Evolutionary conservation across 2,329 filamentous ascomycete genomes (phyloP).

Genomic region (Neopestalotiopsis rosae): DNA sequence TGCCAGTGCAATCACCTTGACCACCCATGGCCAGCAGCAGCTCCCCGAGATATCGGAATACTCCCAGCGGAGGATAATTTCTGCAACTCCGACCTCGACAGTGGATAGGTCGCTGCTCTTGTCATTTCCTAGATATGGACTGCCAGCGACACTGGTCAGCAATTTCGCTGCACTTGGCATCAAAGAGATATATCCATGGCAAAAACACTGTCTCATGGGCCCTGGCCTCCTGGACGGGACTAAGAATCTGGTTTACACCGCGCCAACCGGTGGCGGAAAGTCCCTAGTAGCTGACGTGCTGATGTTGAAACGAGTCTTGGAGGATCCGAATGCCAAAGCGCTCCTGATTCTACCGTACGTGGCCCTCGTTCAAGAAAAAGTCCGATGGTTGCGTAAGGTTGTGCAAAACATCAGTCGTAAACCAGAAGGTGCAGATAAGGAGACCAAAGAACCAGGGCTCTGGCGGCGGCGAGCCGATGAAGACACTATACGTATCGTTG

Average conservation of each 20-base stretch:
- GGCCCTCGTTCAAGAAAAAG: slow-evolving; percentile 80
- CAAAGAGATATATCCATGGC: slow-evolving; percentile 78
- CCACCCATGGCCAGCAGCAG: slow-evolving; percentile 25
- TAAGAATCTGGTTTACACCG: slow-evolving; percentile 78
- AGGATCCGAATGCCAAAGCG: slow-evolving; percentile 67
- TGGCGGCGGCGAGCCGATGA: slow-evolving; percentile 63
- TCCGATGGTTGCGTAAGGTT: slow-evolving; percentile 73
- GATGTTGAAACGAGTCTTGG: slow-evolving; percentile 74
- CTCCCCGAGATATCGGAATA: slow-evolving; percentile 52
- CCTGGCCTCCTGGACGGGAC: slow-evolving; percentile 69
- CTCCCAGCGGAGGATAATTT: slow-evolving; percentile 58
- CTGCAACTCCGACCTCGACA: slow-evolving; percentile 58
- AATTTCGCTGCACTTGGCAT: slow-evolving; percentile 74
- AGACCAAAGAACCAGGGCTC: slow-evolving; percentile 43
- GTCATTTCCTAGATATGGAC: slow-evolving; percentile 65
- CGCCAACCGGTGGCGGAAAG: slow-evolving; percentile 80
- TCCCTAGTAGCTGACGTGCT: slow-evolving; percentile 76
- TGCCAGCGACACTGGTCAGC: slow-evolving; percentile 63
- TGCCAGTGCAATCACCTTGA: slow-evolving; percentile 53
- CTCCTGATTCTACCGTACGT: slow-evolving; percentile 79
- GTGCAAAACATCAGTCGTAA: slow-evolving; percentile 63
- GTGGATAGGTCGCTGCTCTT: slow-evolving; percentile 64
- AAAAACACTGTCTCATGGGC: slow-evolving; percentile 74
- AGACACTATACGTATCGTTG: slow-evolving; percentile 67
- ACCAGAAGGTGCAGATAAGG: slow-evolving; percentile 33